Evolutionary conservation across 2,329 filamentous ascomycete species (phyloP).

Genomic region (Ceratocystis cacaofunesta): DNA sequence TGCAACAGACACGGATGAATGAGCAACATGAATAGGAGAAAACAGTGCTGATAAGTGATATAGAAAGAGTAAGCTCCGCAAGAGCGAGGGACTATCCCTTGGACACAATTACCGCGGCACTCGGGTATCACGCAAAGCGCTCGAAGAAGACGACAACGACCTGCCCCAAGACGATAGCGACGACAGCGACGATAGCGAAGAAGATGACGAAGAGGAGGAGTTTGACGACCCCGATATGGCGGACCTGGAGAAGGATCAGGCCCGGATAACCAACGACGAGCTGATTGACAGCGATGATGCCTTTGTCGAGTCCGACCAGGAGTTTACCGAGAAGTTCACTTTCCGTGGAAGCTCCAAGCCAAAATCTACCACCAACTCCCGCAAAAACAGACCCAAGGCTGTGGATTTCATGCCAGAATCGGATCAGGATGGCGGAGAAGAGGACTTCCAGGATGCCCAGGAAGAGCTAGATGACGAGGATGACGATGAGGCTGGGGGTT

Average conservation of each 20-base stretch:
- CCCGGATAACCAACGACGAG: slow-evolving; percentile 34
- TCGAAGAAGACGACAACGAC: slow-evolving; percentile 40
- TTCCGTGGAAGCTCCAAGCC: slow-evolving; percentile 45
- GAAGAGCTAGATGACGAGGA: slow-evolving; percentile 28
- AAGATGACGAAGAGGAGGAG: slow-evolving; percentile 33
- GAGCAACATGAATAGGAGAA: neutral
- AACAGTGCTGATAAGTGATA: neutral
- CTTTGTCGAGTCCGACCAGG: slow-evolving; percentile 71
- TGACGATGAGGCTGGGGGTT: slow-evolving; percentile 25
- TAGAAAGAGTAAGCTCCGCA: slow-evolving; percentile 70
- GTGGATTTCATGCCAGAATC: slow-evolving; percentile 43
- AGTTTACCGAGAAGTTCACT: slow-evolving; percentile 60
- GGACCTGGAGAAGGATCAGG: slow-evolving; percentile 38
- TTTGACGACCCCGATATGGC: slow-evolving; percentile 43
- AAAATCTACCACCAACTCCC: slow-evolving; percentile 23
- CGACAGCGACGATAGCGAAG: slow-evolving; percentile 33
- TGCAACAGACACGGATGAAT: neutral
- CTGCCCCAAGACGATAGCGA: slow-evolving; percentile 29
- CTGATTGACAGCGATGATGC: slow-evolving; percentile 54
- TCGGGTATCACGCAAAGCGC: slow-evolving; percentile 53
- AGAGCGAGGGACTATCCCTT: slow-evolving; percentile 51
- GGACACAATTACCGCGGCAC: slow-evolving; percentile 71
- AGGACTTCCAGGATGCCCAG: slow-evolving; percentile 26
- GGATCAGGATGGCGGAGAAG: slow-evolving; percentile 28
- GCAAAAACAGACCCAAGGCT: slow-evolving; percentile 33